Percentiles rank a stretch among this genome's conserved stretches.
phyloP scores from a whole-genome alignment of 148 eudicot genomes.

The Heliamphora exappendiculata region DNA sequence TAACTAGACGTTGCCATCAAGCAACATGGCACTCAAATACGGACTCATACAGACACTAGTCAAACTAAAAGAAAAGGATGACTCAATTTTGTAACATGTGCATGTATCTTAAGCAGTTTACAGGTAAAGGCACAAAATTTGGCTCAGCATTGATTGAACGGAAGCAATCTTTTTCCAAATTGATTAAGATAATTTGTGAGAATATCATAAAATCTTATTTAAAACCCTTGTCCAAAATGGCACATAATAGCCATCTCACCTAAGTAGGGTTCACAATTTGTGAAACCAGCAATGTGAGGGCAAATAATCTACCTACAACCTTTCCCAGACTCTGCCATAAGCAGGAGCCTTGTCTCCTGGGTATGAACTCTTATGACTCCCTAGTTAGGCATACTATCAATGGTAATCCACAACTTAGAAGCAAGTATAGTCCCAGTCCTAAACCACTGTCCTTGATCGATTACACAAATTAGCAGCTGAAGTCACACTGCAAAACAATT shows the following conservation, averaged over 20 bases:
- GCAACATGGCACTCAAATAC: background rate
- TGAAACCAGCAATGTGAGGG: too few species aligned
- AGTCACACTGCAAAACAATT: background rate
- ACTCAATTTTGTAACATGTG: background rate
- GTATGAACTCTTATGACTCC: too few species aligned
- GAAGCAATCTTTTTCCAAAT: background rate
- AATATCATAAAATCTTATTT: background rate
- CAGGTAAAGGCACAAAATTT: background rate
- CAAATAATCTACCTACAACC: too few species aligned
- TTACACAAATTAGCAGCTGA: background rate
- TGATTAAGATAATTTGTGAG: background rate
- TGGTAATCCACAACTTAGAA: background rate
- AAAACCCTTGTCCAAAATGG: background rate
- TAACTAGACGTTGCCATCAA: background rate
- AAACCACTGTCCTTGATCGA: background rate
- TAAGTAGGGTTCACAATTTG: background rate
- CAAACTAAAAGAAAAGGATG: background rate
- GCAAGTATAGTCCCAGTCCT: background rate
- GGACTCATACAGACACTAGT: background rate
- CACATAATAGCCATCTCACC: background rate
- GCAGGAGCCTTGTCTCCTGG: too few species aligned
- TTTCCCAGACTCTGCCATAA: too few species aligned
- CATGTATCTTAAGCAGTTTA: background rate
- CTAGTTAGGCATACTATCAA: background rate
- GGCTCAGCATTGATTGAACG: too few species aligned